Evolutionary conservation across 257 asterid genomes (phyloP).

Genomic region (Nicotiana obtusifolia): DNA sequence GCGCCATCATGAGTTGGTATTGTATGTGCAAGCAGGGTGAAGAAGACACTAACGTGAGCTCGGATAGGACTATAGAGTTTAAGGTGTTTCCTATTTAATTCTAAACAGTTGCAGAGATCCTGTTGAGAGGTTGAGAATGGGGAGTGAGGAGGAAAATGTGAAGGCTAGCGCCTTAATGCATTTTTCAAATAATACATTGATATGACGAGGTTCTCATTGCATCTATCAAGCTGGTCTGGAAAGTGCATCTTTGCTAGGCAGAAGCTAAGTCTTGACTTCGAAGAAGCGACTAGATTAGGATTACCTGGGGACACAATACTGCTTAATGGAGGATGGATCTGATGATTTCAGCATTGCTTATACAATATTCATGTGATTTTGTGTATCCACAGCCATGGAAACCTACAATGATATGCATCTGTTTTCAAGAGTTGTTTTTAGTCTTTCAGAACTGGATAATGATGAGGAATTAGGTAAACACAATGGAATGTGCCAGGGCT

Average conservation of each 20-base stretch:
- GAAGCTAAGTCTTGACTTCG: conserved; percentile 64
- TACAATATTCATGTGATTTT: neutral
- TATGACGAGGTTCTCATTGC: conserved; percentile 44
- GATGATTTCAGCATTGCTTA: neutral
- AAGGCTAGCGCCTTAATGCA: neutral
- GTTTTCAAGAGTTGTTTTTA: neutral
- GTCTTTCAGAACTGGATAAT: neutral
- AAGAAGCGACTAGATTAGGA: conserved; percentile 60
- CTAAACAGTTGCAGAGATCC: neutral
- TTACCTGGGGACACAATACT: conserved; percentile 53
- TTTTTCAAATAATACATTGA: no score
- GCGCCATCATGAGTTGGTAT: neutral
- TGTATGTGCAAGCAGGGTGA: neutral
- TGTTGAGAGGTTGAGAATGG: neutral
- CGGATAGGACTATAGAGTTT: neutral
- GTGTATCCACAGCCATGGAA: neutral
- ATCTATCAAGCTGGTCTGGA: conserved; percentile 77
- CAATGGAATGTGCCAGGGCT: conserved; percentile 81
- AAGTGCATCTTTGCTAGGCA: conserved; percentile 49
- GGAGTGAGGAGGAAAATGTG: neutral
- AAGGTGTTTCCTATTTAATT: neutral
- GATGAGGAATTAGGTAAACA: conserved; percentile 47
- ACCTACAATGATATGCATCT: neutral
- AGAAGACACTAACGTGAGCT: neutral
- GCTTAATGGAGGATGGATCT: conserved; percentile 70